Evolutionary conservation across 345 rosid genomes (phyloP).

Genomic region (Tarenaya hassleriana): DNA sequence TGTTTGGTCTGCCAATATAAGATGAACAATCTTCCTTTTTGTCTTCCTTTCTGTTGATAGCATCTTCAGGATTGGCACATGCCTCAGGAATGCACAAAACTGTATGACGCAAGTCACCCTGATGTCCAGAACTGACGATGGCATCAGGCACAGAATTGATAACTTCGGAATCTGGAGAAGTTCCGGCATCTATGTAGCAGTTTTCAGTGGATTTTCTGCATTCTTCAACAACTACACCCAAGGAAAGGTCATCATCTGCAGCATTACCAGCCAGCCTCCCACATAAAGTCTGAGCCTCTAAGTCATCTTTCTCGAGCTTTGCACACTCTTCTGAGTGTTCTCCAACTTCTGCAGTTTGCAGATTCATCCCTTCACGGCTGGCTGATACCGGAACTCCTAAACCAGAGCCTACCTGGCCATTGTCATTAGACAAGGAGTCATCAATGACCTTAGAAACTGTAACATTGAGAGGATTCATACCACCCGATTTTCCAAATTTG

Average conservation of each 20-base stretch:
- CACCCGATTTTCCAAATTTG: slow-evolving; percentile 59
- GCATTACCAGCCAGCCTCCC: slow-evolving; percentile 40
- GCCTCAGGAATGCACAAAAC: slow-evolving; percentile 37
- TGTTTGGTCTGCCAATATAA: slow-evolving; percentile 24
- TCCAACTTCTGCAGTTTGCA: slow-evolving; percentile 29
- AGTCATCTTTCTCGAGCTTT: no score
- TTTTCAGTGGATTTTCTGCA: slow-evolving; percentile 35
- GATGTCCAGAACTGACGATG: slow-evolving; percentile 34
- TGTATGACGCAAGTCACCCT: slow-evolving; percentile 32
- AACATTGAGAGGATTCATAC: no score
- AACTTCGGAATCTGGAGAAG: no score
- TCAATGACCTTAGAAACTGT: slow-evolving; percentile 38
- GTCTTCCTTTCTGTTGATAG: slow-evolving; percentile 31
- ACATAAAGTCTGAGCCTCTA: slow-evolving; percentile 22
- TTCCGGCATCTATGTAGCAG: slow-evolving; percentile 51
- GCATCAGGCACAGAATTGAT: slow-evolving; percentile 63
- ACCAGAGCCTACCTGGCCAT: slow-evolving; percentile 22
- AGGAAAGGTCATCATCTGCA: slow-evolving; percentile 31
- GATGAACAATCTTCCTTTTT: slow-evolving; percentile 42
- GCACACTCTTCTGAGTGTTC: slow-evolving; percentile 22
- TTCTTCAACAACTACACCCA: slow-evolving; percentile 33
- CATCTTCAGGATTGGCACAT: slow-evolving; percentile 31
- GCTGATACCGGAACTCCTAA: slow-evolving; percentile 28
- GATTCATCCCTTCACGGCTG: slow-evolving; percentile 26
- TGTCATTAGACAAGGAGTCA: slow-evolving; percentile 30